These are phyloP conservation scores for Inga leiocalycina DNA, from an alignment of 306 rosid species.

Conservation along the genomic window DNA sequence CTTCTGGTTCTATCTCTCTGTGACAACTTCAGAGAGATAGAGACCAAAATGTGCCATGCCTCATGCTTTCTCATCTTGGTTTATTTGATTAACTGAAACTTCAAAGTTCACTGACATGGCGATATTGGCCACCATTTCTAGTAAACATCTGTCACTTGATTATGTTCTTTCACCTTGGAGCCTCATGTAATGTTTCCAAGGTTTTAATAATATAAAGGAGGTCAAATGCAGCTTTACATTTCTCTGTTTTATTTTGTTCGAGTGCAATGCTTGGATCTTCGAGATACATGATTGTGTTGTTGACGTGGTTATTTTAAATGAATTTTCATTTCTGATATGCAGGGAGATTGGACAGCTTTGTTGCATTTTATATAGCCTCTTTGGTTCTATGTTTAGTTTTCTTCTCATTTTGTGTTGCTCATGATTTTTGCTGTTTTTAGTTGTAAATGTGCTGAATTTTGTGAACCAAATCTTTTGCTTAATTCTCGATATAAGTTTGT, in stretches of 20 bases:
- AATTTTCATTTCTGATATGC: background rate
- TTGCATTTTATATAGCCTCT: background rate
- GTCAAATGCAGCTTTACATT: background rate
- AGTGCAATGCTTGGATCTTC: background rate
- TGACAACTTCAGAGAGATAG: background rate
- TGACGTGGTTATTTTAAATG: background rate
- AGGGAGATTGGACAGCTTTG: background rate
- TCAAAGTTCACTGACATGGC: background rate
- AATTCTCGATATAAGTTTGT: constrained; percentile 6
- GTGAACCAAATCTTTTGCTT: background rate
- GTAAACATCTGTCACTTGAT: background rate
- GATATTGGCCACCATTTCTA: background rate
- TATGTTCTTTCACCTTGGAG: background rate
- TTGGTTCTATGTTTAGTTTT: background rate
- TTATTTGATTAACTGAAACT: background rate
- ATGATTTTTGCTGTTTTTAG: no score
- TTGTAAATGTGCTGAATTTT: no score
- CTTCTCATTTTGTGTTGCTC: constrained; percentile 2
- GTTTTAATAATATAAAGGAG: background rate
- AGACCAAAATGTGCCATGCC: background rate
- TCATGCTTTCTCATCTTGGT: background rate
- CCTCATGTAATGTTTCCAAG: background rate
- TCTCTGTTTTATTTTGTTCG: background rate
- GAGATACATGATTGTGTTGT: background rate
- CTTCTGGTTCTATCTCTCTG: background rate